These are phyloP conservation scores for Cytospora leucostoma DNA, from an alignment of 2,329 filamentous ascomycete species.

Conservation along the genomic window DNA sequence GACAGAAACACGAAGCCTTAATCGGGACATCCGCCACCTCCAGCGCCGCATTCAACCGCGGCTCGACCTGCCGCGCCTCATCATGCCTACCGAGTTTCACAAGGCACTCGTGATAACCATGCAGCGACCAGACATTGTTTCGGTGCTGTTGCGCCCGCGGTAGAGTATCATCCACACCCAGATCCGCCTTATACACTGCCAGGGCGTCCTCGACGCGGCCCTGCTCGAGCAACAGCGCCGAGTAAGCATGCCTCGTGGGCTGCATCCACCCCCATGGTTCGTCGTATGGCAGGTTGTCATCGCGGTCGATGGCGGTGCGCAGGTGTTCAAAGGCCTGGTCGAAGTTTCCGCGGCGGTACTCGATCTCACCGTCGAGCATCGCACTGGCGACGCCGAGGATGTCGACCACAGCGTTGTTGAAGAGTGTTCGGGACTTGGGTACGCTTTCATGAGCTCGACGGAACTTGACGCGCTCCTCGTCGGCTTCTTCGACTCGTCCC, in stretches of 20 bases:
- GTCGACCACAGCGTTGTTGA: conserved; percentile 66
- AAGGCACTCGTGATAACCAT: conserved; percentile 73
- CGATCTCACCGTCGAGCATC: conserved; percentile 74
- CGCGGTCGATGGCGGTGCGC: conserved; percentile 56
- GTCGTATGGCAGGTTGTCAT: conserved; percentile 67
- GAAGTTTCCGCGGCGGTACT: conserved; percentile 64
- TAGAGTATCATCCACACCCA: conserved; percentile 61
- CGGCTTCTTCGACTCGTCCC: conserved; percentile 56
- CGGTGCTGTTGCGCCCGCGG: conserved; percentile 67
- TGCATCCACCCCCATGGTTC: conserved; percentile 84
- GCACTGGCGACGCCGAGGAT: conserved; percentile 64
- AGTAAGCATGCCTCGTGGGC: conserved; percentile 69
- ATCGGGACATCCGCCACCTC: conserved; percentile 62
- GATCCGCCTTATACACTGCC: conserved; percentile 60
- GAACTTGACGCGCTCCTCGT: conserved; percentile 54
- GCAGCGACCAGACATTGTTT: conserved; percentile 74
- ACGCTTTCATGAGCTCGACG: conserved; percentile 52
- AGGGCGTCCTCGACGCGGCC: conserved; percentile 57
- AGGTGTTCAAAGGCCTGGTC: conserved; percentile 62
- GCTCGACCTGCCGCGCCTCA: conserved; percentile 40
- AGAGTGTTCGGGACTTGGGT: conserved; percentile 61
- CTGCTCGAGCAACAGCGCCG: conserved; percentile 69
- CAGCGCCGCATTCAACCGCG: conserved; percentile 53
- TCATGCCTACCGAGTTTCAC: conserved; percentile 50
- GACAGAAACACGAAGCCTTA: conserved; percentile 58